Evolutionary conservation across 31 red algal species (phyloP), one percentile per base, ranked within the genome.

Genomic region (Porphyra umbilicalis): DNA sequence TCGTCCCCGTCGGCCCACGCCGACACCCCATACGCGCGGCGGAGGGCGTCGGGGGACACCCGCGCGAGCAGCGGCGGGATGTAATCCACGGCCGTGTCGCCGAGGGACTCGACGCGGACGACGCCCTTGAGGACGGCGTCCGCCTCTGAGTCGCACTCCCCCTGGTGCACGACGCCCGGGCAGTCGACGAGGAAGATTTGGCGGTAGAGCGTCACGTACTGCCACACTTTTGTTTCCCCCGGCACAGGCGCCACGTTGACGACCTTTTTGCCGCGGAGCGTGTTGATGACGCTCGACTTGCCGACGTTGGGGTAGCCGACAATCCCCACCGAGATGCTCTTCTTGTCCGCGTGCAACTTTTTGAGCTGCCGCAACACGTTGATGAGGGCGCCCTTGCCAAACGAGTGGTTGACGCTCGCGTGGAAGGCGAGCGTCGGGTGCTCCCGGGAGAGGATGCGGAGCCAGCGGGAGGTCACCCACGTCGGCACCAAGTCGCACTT

Each of bases 181-280:
- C 96, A 98, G 84, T 98, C 96, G 13, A 98, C 87, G 57, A 98
- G 94, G 85, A 90, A 98, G 36, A 98, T 87, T 29, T 86, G 87
- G 10, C 90, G 82, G 46, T 96, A 95, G 71, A 98, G 81, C 38
- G 93, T 94, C 20, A 98, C 90, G 86, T 98, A 98, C 86, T 98
- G 96, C 96, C 96, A 98, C 11, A 98, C 93, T 77, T 98, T 98
- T 16, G 96, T 98, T 75, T 98, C 96, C 18, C 96, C 96, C 39
- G 96, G 96, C 78, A 98, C 80, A 14, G 96, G 96, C 38, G 96
- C 96, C 29, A 92, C 96, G 18, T 93, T 93, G 6, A 90, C 94
- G 38, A 95, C 93, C 81, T 95, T 98, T 76, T 98, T 94, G 40
- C 88, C 90, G 74, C 88, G 81, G 38, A 98, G 77, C 10, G 93